Base-by-base conservation (phyloP, 1,139 yeast species). In the Sugiyamaella grinbergsii region DNA sequence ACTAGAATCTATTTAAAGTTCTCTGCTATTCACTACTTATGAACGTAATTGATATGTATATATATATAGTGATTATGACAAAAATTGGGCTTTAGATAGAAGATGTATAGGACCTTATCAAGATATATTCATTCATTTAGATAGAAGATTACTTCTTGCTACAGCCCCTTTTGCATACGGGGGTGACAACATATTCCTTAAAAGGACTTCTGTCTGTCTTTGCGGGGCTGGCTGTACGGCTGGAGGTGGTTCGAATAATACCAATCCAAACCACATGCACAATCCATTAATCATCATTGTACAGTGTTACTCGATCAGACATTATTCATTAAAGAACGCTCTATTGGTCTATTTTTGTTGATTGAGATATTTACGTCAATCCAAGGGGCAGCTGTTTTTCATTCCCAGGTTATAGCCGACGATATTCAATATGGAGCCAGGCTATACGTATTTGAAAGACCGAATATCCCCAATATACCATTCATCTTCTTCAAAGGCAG, bases 351-450 rank as follows among this genome's bases (percentile, higher is more conserved):
- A 29, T 29, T 29, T 16, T n/a, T n/a, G n/a, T n/a, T n/a, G n/a
- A n/a, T n/a, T n/a, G n/a, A n/a, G n/a, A n/a, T n/a, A 13, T 5
- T 29, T 13, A 29, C 2, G 3, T 29, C 16, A n/a, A 16, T 7
- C 13, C 33, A 29, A 5, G 6, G 16, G 16, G 11, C 22, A 11
- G 10, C 8, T 33, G 10, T 16, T 33, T 33, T 16, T 4, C 18
- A 13, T 16, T 24, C 24, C 40, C 2, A 28, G 22, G 5, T 15
- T 18, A n/a, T n/a, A n/a, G n/a, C n/a, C n/a, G n/a, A n/a, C n/a
- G n/a, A n/a, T 23, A 33, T n/a, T 29, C 37, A 45, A 22, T 19
- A 45, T 45, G 49, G 49, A 45, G 16, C 49, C 49, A 16, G 49
- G 49, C 23, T 45, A 36, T 38, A 23, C 43, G 5, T 38, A 36